Base-by-base conservation (phyloP, 805 yeast species). In the Candida peoriensis region DNA sequence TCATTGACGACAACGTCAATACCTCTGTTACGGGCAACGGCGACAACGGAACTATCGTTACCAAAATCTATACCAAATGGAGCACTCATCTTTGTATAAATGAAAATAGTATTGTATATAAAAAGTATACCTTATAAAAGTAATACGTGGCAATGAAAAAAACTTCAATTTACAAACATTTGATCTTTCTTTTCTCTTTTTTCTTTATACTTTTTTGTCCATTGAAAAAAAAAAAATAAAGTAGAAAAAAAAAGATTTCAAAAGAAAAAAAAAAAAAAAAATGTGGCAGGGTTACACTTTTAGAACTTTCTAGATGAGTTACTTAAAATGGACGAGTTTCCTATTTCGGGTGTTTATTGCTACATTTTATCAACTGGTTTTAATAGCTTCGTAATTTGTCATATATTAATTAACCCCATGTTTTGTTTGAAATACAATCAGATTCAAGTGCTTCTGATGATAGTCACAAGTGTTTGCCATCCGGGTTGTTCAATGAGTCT, bases 11-110 rank as follows among this genome's bases (percentile, higher is more conserved):
- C 86, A 55, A 93, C 81, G 65, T 93, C 99, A 60, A 93, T 93
- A 60, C 97, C 97, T 72, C 97, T 81, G 78, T 90, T 93, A 64
- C 90, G 83, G 45, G 98, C 98, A 60, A 95, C 82, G 28, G 95
- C 97, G 60, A 90, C 76, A 51, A 90, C 97, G 46, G 96, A 79
- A 74, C 76, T 84, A 73, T 77, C 74, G 71, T 88, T 88, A 70
- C 98, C 98, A 61, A 93, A 82, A 78, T 93, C 98, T 66, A 93
- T 81, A 72, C 98, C 98, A 58, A 89, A 84, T 67, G 96, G 96
- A 60, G 81, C 75, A 66, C 95, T 84, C 96, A 87, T 88, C 27
- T 33, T 36, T n/a, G n/a, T n/a, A n/a, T n/a, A n/a, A n/a, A 9
- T 30, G 10, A 14, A 21, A 27, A 10, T 18, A 7, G 12, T 4